Conservation (phyloP, 805 yeast genomes). For the Teunomyces funiuensis region DNA sequence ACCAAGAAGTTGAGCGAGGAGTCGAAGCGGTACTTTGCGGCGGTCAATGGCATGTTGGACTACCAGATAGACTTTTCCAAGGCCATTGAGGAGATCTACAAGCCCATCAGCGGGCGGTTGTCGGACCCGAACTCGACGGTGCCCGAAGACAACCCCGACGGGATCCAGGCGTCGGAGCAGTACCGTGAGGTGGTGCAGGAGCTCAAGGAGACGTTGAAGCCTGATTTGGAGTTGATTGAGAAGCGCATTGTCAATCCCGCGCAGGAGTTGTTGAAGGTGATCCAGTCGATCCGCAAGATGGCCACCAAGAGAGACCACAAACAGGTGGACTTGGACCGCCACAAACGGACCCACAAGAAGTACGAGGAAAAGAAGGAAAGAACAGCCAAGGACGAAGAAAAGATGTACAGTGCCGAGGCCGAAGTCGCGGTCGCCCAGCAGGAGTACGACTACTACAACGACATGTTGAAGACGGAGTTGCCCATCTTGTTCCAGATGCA, state of each 20-base stretch:
- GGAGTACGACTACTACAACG: slow-evolving; percentile 94
- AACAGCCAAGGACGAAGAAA: slow-evolving; percentile 88
- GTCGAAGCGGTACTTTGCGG: slow-evolving; percentile 83
- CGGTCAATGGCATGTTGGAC: slow-evolving; percentile 90
- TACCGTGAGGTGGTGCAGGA: slow-evolving; percentile 86
- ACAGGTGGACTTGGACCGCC: slow-evolving; percentile 90
- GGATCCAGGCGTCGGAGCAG: slow-evolving; percentile 90
- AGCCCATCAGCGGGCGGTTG: slow-evolving; percentile 90
- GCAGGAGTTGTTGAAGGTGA: slow-evolving; percentile 81
- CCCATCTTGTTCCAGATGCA: slow-evolving; percentile 87
- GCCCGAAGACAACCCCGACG: slow-evolving; percentile 95
- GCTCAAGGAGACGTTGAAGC: slow-evolving; percentile 79
- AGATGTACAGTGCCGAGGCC: slow-evolving; percentile 82
- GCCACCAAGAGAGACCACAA: slow-evolving; percentile 94
- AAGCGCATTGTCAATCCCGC: slow-evolving; percentile 88
- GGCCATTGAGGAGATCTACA: slow-evolving; percentile 92
- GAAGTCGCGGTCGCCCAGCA: slow-evolving; percentile 89
- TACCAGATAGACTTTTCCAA: slow-evolving; percentile 95
- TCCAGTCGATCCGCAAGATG: slow-evolving; percentile 85
- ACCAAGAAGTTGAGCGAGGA: slow-evolving; percentile 89
- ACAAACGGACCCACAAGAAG: slow-evolving; percentile 65
- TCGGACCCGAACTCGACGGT: slow-evolving; percentile 84
- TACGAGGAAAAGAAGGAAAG: slow-evolving; percentile 80
- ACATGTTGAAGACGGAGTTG: slow-evolving; percentile 86
- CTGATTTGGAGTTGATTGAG: slow-evolving; percentile 91